Base-by-base conservation (phyloP, 2,329 filamentous ascomycete species). In the Alternaria arbusti region DNA sequence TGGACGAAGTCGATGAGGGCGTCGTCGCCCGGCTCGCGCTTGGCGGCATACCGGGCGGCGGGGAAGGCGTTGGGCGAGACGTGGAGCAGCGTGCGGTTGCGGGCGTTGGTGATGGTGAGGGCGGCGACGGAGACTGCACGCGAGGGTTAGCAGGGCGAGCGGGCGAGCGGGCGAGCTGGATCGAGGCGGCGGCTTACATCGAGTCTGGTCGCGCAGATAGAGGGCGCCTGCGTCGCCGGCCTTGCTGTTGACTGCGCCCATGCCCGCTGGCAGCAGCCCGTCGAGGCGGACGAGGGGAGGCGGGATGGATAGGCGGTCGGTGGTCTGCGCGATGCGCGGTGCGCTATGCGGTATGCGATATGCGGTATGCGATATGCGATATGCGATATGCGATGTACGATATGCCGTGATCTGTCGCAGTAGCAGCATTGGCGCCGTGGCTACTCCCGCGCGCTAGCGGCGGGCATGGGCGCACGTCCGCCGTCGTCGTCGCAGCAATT, bases 211-310 rank as follows among this genome's bases (percentile, higher is more conserved):
- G 84, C 92, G 91, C 78, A 98, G 85, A 80, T 91, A 96, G 79
- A 98, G 84, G 74, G 88, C 83, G 73, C 89, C 87, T 79, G 89
- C 92, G 76, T 97, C 94, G 59, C 71, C 94, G 75, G 90, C 89
- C 82, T 90, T 91, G 86, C 94, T 97, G 81, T 89, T 90, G 82
- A 97, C 90, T 84, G 91, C 94, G 78, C 96, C 96, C 96, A 99
- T 99, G 69, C 71, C 76, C 36, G 66, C 66, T 74, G 70, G 61
- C 68, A 65, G 58, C 64, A 52, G 28, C 28, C 49, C 49, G 49
- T 52, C 49, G 49, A 25, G 28, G n/a, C 36, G 36, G 49, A 36
- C 49, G 30, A 23, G 49, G 49, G n/a, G 9, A 22, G 20, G 43
- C 17, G 17, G 10, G 43, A 45, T 20, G 43, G 49, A 52, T 22